These are phyloP conservation scores for Boletus tylopilopsis DNA, from an alignment of 768 basidiomycete genomes.

Conservation along the genomic window DNA sequence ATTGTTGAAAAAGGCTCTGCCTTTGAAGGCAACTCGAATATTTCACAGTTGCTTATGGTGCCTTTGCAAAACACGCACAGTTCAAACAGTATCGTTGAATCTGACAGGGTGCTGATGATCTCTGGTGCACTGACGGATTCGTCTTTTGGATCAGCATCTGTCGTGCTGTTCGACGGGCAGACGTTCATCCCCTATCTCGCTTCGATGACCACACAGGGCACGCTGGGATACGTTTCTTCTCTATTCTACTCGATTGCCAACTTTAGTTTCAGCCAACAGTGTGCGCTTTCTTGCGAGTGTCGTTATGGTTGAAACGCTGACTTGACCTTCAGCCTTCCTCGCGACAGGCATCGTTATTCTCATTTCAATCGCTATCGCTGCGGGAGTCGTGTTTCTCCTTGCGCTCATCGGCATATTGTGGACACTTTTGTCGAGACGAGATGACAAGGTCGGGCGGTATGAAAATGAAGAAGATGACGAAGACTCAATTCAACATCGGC, in stretches of 20 bases:
- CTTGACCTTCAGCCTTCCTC: constrained; percentile 61
- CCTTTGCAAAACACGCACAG: constrained; percentile 77
- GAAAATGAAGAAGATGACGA: constrained; percentile 74
- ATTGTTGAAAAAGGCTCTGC: constrained; percentile 43
- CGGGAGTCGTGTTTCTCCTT: constrained; percentile 87
- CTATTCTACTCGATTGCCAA: constrained; percentile 79
- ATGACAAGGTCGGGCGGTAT: constrained; percentile 64
- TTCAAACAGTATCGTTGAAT: constrained; percentile 66
- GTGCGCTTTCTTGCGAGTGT: constrained; percentile 42
- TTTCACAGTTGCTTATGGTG: constrained; percentile 87
- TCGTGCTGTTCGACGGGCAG: constrained; percentile 85
- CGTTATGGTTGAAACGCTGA: not conserved
- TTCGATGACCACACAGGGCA: constrained; percentile 60
- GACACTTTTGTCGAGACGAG: constrained; percentile 81
- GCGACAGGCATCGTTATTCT: constrained; percentile 92
- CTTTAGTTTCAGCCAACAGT: constrained; percentile 69
- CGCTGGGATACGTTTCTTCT: constrained; percentile 65
- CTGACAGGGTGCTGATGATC: constrained; percentile 86
- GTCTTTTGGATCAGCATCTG: constrained; percentile 74
- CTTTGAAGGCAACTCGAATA: constrained; percentile 53
- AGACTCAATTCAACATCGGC: constrained; percentile 72
- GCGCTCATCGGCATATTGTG: constrained; percentile 83
- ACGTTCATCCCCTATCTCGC: constrained; percentile 79
- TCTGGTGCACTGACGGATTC: constrained; percentile 73
- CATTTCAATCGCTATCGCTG: constrained; percentile 95